Evolutionary conservation across 2,329 filamentous ascomycete species (phyloP).

Genomic region (Dothiorella sarmentorum): DNA sequence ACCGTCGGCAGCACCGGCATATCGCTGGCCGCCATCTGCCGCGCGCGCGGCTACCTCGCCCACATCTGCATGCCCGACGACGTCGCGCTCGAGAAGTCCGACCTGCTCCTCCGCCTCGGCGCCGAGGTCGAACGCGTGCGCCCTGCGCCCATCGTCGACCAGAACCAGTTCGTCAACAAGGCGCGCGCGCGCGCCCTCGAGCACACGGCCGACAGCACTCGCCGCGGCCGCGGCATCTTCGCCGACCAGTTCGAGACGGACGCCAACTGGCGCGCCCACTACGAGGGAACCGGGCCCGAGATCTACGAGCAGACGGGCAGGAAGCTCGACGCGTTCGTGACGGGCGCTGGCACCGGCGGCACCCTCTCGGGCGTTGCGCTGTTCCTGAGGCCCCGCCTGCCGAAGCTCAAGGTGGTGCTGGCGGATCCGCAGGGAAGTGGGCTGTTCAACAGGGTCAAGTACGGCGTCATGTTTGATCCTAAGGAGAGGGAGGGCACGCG

Average conservation of each 20-base stretch:
- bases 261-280: slow-evolving; percentile 86
- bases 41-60: slow-evolving; percentile 83
- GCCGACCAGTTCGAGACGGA: slow-evolving; percentile 93
- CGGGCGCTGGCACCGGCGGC: slow-evolving; percentile 90
- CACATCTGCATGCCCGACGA: slow-evolving; percentile 99
- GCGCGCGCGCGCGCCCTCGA: slow-evolving; percentile 72
- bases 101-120: slow-evolving; percentile 83
- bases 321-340: slow-evolving; percentile 78
- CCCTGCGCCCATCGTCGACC: slow-evolving; percentile 90
- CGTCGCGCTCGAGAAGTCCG: slow-evolving; percentile 82
- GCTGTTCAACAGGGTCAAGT: slow-evolving; percentile 84
- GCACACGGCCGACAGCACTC: slow-evolving; percentile 59
- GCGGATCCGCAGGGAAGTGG: slow-evolving; percentile 94
- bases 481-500: slow-evolving; percentile 90
- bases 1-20: slow-evolving; percentile 90
- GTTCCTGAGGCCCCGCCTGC: slow-evolving; percentile 73
- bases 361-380: slow-evolving; percentile 85
- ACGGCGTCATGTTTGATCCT: slow-evolving; percentile 91
- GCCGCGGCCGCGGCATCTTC: slow-evolving; percentile 78
- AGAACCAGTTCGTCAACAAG: slow-evolving; percentile 90
- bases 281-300: slow-evolving; percentile 80
- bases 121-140: slow-evolving; percentile 88
- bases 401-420: slow-evolving; percentile 67
- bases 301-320: slow-evolving; percentile 77
- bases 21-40: slow-evolving; percentile 82